Base-by-base conservation (phyloP, 108 stramenopile species). In the Chaetoceros muelleri region DNA sequence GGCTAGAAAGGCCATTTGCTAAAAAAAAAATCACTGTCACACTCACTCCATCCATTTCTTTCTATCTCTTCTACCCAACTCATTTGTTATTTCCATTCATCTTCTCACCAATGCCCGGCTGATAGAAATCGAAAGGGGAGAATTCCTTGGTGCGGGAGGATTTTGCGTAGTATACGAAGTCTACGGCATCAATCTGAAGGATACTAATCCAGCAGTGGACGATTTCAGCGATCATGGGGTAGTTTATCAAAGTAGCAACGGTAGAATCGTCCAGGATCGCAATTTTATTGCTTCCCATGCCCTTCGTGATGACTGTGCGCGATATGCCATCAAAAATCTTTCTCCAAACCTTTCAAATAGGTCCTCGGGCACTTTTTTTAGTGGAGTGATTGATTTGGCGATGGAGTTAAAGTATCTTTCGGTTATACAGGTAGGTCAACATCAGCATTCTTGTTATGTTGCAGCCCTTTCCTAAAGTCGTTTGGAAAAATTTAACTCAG, bases 291-390 rank as follows among this genome's bases (percentile, higher is more conserved):
- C 66, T 16, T 63, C 62, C 21, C 69, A 83, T 57, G 83, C 66
- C 30, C 61, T 87, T 28, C 82, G 90, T 2, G 58, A 82, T 40
- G 34, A 40, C 34, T 40, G 34, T 40, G 34, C 34, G 5, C 80
- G 90, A 18, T 92, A 92, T 60, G 90, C 90, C 28, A 81, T 92
- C 70, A 92, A 92, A 65, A 73, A 53, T 24, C 57, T 92, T 19
- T 71, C 75, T 30, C 76, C 85, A 26, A 52, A 77, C 21, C 34
- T 40, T 40, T 73, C 82, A 19, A 57, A 67, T 24, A 61, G 74
- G 1, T 78, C 81, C 58, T 55, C 78, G 0, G 79, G 80, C 44
- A 47, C 67, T 2, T 92, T 76, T 53, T 65, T 85, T 17, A 82
- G 81, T 46, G 84, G 80, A 7, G 68, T 87, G 22, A 84, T 92